phyloP scores from a whole-genome alignment of 2,329 filamentous ascomycete genomes.

The Plenodomus lindquistii region DNA sequence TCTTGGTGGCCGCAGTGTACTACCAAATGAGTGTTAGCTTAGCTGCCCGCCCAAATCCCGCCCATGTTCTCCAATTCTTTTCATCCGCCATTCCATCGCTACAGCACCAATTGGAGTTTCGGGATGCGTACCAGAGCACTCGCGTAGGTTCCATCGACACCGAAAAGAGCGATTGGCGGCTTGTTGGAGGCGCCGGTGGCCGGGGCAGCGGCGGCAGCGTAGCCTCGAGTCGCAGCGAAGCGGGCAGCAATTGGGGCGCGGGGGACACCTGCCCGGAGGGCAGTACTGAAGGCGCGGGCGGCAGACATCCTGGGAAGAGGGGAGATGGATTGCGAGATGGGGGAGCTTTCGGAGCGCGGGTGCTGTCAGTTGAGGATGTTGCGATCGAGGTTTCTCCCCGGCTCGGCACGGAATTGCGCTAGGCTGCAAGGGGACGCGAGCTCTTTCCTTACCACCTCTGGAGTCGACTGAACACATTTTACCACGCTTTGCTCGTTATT shows the following conservation, averaged over 20 bases:
- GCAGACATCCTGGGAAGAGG: slow-evolving; percentile 57
- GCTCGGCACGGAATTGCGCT: slow-evolving; percentile 21
- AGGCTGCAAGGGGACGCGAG: slow-evolving; percentile 13
- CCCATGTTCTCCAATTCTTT: slow-evolving; percentile 26
- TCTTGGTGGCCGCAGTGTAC: slow-evolving; percentile 96
- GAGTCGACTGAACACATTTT: too few relatives aligned
- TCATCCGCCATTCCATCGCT: slow-evolving; percentile 17
- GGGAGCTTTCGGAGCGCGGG: slow-evolving; percentile 26
- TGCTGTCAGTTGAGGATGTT: slow-evolving; percentile 22
- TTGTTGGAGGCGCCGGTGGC: slow-evolving; percentile 67
- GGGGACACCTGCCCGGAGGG: slow-evolving; percentile 59
- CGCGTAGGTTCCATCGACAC: slow-evolving; percentile 97
- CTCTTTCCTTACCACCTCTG: neutral
- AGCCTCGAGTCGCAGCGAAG: slow-evolving; percentile 71
- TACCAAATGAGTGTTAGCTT: slow-evolving; percentile 49
- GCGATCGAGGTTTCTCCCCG: slow-evolving; percentile 28
- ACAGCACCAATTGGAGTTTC: slow-evolving; percentile 18
- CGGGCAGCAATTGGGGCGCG: slow-evolving; percentile 64
- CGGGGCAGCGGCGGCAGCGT: slow-evolving; percentile 64
- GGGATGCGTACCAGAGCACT: slow-evolving; percentile 82
- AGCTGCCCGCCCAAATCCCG: slow-evolving; percentile 12
- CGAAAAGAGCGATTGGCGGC: slow-evolving; percentile 89
- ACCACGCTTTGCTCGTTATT: too few relatives aligned
- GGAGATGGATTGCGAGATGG: slow-evolving; percentile 42
- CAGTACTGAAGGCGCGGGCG: slow-evolving; percentile 59